These are phyloP conservation scores for Pichia cactophila DNA, from an alignment of 1,139 yeast genomes.

Conservation along the genomic window DNA sequence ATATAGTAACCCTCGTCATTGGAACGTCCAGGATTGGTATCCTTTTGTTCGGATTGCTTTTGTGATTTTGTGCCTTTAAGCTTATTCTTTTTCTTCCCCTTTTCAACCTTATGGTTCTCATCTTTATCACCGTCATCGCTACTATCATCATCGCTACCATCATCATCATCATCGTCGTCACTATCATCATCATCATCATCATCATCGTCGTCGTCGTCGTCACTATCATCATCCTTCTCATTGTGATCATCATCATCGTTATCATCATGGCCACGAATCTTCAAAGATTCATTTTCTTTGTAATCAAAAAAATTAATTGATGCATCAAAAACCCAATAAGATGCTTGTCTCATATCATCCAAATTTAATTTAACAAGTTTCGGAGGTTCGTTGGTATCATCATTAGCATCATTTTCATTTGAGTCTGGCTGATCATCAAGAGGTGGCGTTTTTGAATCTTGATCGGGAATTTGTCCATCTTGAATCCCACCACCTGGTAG, in stretches of 20 bases:
- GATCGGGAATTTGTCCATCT: not conserved
- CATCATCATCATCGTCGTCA: conserved; percentile 21
- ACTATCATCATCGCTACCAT: conserved; percentile 8
- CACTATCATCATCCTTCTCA: not conserved
- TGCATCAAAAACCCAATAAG: conserved; percentile 10
- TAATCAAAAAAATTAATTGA: conserved; percentile 12
- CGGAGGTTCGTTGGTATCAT: not conserved
- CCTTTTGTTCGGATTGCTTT: not conserved
- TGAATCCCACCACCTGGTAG: conserved; percentile 12
- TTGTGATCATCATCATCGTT: conserved; percentile 1
- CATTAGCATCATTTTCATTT: not conserved
- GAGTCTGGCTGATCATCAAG: not conserved
- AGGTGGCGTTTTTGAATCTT: not conserved
- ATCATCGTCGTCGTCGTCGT: not conserved
- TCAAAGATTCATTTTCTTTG: not conserved
- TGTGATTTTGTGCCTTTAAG: not conserved
- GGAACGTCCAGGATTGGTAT: not conserved
- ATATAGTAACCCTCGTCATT: conserved; percentile 26
- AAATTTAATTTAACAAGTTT: conserved; percentile 9
- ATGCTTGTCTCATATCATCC: conserved; percentile 13
- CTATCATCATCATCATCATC: not conserved
- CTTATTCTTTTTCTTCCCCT: not conserved
- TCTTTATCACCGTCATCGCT: conserved; percentile 24
- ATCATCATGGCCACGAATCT: conserved; percentile 1
- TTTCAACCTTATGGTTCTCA: conserved; percentile 2